Evolutionary conservation across 345 rosid genomes (phyloP).

Genomic region (Adansonia digitata): DNA sequence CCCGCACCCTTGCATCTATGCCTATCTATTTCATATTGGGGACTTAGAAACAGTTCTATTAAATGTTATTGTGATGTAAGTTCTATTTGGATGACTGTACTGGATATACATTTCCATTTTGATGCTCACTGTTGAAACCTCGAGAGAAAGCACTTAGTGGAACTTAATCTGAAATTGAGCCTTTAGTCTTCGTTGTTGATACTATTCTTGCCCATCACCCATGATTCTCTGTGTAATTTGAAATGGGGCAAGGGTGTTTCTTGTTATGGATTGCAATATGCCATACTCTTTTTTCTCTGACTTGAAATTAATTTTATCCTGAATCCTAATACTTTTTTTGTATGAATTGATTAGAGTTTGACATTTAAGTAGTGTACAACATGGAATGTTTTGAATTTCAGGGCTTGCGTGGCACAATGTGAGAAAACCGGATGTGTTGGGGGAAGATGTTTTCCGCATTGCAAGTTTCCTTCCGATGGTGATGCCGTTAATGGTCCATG

Average conservation of each 20-base stretch:
- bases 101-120: no score
- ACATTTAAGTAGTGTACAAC: background rate
- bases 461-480: conserved; percentile 51
- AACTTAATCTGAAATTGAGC: background rate
- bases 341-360: background rate
- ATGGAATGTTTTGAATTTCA: conserved; percentile 20
- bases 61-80: no score
- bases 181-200: background rate
- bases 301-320: background rate
- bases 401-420: conserved; percentile 56
- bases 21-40: background rate
- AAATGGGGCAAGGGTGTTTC: background rate
- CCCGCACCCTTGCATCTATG: background rate
- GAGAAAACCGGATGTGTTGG: conserved; percentile 63
- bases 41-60: no score
- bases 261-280: background rate
- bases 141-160: background rate
- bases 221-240: background rate
- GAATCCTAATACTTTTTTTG: background rate
- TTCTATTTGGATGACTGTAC: no score
- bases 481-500: conserved; percentile 43
- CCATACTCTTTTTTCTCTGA: background rate
- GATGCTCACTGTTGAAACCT: background rate
- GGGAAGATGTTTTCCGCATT: conserved; percentile 51
- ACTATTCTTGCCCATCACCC: background rate